phyloP scores from a whole-genome alignment of 331 rosid genomes.

The Cydonia oblonga region DNA sequence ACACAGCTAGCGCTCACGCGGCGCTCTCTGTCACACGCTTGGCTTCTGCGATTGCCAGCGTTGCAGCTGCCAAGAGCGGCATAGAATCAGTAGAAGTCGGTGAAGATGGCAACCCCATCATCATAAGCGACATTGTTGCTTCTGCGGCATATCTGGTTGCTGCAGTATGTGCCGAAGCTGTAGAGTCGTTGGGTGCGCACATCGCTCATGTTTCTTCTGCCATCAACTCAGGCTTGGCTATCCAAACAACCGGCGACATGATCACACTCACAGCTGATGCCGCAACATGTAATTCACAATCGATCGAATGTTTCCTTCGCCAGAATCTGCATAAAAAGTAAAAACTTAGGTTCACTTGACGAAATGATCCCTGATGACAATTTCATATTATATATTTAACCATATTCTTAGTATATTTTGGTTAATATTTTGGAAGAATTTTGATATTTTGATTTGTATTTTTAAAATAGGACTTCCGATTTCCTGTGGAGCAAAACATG shows the following conservation, averaged over 20 bases:
- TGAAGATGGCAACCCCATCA: not conserved
- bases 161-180: constrained; percentile 18
- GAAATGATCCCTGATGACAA: no score
- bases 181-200: constrained; percentile 16
- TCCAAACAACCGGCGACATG: constrained; percentile 6
- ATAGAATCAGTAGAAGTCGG: not conserved
- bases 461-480: no score
- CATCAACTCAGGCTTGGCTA: constrained; percentile 17
- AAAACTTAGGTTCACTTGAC: not conserved
- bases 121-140: not conserved
- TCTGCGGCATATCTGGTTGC: constrained; percentile 19
- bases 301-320: not conserved
- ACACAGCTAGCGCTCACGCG: constrained; percentile 13
- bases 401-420: no score
- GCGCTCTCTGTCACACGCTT: constrained; percentile 17
- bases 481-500: no score
- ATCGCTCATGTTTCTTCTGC: constrained; percentile 10
- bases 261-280: constrained; percentile 17
- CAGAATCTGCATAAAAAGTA: not conserved
- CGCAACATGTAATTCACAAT: constrained; percentile 9
- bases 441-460: no score
- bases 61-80: constrained; percentile 1
- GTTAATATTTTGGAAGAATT: no score
- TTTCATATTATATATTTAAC: no score
- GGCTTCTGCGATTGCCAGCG: constrained; percentile 21